Conservation (phyloP, 805 yeast species). For the Yamadazyma nakazawae region DNA sequence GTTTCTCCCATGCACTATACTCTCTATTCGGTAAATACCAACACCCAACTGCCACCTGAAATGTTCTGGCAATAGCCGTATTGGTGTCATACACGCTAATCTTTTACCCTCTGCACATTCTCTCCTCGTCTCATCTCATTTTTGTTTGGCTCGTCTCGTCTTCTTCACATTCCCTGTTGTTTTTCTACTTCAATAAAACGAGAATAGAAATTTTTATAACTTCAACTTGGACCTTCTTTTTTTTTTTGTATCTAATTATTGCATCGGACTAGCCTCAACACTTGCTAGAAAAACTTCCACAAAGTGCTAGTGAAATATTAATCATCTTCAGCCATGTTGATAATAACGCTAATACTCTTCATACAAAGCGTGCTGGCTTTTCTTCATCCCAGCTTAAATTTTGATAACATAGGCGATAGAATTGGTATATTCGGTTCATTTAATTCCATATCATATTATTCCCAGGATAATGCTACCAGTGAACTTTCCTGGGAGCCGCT, state of each 20-base stretch:
- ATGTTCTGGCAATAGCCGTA: too few relatives aligned
- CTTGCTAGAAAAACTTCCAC: background rate
- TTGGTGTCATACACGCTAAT: too few relatives aligned
- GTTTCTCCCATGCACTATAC: too few relatives aligned
- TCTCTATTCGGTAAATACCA: background rate
- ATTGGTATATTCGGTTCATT: slow-evolving; percentile 33
- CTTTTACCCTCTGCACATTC: background rate
- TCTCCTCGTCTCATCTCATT: background rate
- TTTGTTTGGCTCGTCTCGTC: background rate
- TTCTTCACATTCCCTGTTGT: background rate
- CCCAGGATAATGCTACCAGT: slow-evolving; percentile 24
- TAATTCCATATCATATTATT: slow-evolving; percentile 26
- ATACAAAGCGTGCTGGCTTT: background rate
- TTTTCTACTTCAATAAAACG: background rate
- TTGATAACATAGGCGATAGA: slow-evolving; percentile 23
- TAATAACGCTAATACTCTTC: background rate
- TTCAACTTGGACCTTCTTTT: background rate
- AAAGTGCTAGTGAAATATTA: background rate
- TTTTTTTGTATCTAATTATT: background rate
- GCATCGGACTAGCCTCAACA: background rate
- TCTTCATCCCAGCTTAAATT: slow-evolving; percentile 21
- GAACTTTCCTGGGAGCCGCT: slow-evolving; percentile 17
- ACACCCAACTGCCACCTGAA: too few relatives aligned
- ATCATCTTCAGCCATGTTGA: background rate
- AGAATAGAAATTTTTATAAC: background rate